Percentiles rank a stretch among this genome's conserved stretches.
phyloP scores from a whole-genome alignment of 1,139 yeast genomes.

The Kurtzmaniella quercitrusa region DNA sequence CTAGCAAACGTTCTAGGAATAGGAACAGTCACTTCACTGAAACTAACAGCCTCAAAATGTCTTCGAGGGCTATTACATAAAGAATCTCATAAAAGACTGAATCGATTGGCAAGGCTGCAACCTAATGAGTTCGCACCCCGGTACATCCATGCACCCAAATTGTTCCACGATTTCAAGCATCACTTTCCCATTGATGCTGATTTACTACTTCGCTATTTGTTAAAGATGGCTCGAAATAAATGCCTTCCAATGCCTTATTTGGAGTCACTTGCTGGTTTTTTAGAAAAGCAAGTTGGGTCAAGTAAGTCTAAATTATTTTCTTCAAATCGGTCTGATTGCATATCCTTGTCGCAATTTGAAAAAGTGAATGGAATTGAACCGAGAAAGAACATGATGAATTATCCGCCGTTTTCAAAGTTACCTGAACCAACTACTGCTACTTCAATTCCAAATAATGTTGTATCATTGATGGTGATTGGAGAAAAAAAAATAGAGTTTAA shows the following conservation, averaged over 20 bases:
- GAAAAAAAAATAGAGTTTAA: background rate
- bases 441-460: constrained; percentile 3
- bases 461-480: background rate
- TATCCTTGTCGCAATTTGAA: constrained; percentile 10
- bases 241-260: constrained; percentile 13
- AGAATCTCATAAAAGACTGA: constrained; percentile 1
- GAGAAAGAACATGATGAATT: constrained; percentile 24
- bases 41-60: constrained; percentile 2
- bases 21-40: background rate
- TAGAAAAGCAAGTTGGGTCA: constrained; percentile 11
- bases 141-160: constrained; percentile 11
- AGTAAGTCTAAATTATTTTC: constrained; percentile 5
- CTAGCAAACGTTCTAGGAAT: constrained; percentile 6
- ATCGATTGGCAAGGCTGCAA: background rate
- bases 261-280: constrained; percentile 13
- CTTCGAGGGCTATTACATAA: constrained; percentile 2
- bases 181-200: constrained; percentile 14
- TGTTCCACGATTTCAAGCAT: constrained; percentile 19
- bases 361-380: constrained; percentile 20
- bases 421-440: constrained; percentile 18
- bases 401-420: constrained; percentile 21
- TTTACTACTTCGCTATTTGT: constrained; percentile 10
- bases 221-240: constrained; percentile 10
- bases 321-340: constrained; percentile 1
- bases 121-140: constrained; percentile 2